These are phyloP conservation scores for Corynespora cassiicola DNA, from an alignment of 2,329 filamentous ascomycete genomes.

Conservation along the genomic window DNA sequence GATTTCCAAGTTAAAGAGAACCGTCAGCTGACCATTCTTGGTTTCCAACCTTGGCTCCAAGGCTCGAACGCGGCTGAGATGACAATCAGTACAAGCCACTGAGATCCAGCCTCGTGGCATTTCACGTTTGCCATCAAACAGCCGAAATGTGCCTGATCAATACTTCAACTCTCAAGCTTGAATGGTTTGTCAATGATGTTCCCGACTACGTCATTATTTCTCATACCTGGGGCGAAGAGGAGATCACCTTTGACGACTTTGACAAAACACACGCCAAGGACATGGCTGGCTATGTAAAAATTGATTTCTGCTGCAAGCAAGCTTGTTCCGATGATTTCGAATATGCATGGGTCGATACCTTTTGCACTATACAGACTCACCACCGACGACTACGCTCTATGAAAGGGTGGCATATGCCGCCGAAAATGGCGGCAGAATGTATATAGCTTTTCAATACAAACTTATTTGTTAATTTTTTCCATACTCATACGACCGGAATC, in stretches of 20 bases:
- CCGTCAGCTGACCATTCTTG: too few relatives aligned
- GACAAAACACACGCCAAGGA: not conserved
- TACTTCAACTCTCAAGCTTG: constrained; percentile 2
- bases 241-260: constrained; percentile 13
- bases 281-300: constrained; percentile 7
- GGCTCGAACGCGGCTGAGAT: too few relatives aligned
- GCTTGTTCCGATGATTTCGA: too few relatives aligned
- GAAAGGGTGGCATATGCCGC: constrained; percentile 16
- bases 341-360: too few relatives aligned
- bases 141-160: constrained; percentile 3
- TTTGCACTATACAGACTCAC: constrained; percentile 18
- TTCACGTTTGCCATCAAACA: too few relatives aligned
- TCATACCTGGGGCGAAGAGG: constrained; percentile 19
- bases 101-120: too few relatives aligned
- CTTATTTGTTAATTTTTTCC: constrained; percentile 4
- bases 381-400: constrained; percentile 18
- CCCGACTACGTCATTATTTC: constrained; percentile 18
- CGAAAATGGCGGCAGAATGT: constrained; percentile 14
- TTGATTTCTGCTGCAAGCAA: too few relatives aligned
- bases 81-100: too few relatives aligned
- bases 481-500: too few relatives aligned
- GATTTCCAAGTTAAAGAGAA: too few relatives aligned
- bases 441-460: constrained; percentile 17
- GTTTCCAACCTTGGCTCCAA: too few relatives aligned
- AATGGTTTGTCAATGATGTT: constrained; percentile 2